phyloP scores from a whole-genome alignment of 1,284 basidiomycete genomes.

The Schizopora paradoxa region DNA sequence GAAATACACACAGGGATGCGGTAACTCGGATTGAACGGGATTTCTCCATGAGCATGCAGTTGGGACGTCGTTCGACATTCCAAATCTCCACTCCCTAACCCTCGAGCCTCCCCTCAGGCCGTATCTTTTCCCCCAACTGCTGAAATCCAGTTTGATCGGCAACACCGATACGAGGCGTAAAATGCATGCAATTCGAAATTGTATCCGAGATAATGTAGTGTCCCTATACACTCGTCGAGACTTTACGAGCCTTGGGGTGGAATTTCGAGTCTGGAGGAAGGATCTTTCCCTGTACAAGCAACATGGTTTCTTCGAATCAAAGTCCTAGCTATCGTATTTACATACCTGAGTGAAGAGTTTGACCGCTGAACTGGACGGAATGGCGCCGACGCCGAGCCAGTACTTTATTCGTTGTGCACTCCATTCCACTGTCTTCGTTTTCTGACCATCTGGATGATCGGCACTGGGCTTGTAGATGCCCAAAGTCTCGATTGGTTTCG shows the following conservation, averaged over 20 bases:
- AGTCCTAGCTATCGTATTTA: constrained; percentile 20
- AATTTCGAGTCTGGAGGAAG: constrained; percentile 47
- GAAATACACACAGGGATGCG: neutral
- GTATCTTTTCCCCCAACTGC: too few relatives aligned
- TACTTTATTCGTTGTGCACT: constrained; percentile 85
- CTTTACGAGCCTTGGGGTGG: constrained; percentile 26
- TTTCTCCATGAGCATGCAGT: too few relatives aligned
- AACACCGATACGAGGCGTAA: neutral
- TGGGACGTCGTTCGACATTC: too few relatives aligned
- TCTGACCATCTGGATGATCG: constrained; percentile 32
- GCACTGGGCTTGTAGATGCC: constrained; percentile 81
- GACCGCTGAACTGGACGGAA: constrained; percentile 76
- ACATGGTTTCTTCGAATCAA: too few relatives aligned
- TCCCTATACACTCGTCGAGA: neutral
- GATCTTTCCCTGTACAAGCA: constrained; percentile 33
- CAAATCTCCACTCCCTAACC: too few relatives aligned
- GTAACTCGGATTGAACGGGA: too few relatives aligned
- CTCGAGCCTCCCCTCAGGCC: neutral
- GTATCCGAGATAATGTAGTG: neutral
- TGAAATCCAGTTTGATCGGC: neutral
- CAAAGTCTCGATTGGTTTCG: constrained; percentile 86
- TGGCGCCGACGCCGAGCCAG: constrained; percentile 84
- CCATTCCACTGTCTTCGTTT: constrained; percentile 81
- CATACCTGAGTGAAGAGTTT: constrained; percentile 78
- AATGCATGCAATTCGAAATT: neutral